Conservation (phyloP, 2,329 filamentous ascomycete species). For the Cadophora gregata region DNA sequence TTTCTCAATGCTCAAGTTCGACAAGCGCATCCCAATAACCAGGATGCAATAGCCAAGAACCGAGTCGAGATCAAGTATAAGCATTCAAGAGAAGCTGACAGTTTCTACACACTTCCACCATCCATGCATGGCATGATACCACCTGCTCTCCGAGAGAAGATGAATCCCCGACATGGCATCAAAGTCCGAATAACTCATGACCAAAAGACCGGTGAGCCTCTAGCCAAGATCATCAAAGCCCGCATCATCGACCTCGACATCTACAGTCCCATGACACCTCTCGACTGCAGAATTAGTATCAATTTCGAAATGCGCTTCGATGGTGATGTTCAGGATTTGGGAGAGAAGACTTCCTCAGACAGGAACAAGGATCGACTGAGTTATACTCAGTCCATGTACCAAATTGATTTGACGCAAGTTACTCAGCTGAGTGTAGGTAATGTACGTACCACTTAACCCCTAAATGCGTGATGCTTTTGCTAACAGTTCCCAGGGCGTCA, state of each 20-base stretch:
- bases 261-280: slow-evolving; percentile 74
- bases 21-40: slow-evolving; percentile 61
- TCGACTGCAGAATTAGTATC: slow-evolving; percentile 93
- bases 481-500: slow-evolving; percentile 33
- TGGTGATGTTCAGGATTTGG: slow-evolving; percentile 64
- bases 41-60: slow-evolving; percentile 40
- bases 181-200: slow-evolving; percentile 80
- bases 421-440: slow-evolving; percentile 77
- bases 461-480: not conserved
- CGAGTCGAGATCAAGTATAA: slow-evolving; percentile 77
- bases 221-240: slow-evolving; percentile 89
- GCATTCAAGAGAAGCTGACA: slow-evolving; percentile 83
- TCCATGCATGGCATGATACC: slow-evolving; percentile 66
- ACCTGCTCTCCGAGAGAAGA: slow-evolving; percentile 64
- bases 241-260: slow-evolving; percentile 90
- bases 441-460: slow-evolving; percentile 38
- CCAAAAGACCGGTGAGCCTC: slow-evolving; percentile 69
- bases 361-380: slow-evolving; percentile 90
- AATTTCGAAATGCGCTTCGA: slow-evolving; percentile 93
- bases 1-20: slow-evolving; percentile 77
- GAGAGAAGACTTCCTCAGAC: slow-evolving; percentile 53
- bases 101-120: slow-evolving; percentile 77
- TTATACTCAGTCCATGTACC: slow-evolving; percentile 86
- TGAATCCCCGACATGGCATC: slow-evolving; percentile 61
- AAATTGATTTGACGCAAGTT: slow-evolving; percentile 93